Percentiles rank a stretch among this genome's conserved stretches.
Conservation (phyloP, 305 asterid genomes). For the Fraxinus dipetala region DNA sequence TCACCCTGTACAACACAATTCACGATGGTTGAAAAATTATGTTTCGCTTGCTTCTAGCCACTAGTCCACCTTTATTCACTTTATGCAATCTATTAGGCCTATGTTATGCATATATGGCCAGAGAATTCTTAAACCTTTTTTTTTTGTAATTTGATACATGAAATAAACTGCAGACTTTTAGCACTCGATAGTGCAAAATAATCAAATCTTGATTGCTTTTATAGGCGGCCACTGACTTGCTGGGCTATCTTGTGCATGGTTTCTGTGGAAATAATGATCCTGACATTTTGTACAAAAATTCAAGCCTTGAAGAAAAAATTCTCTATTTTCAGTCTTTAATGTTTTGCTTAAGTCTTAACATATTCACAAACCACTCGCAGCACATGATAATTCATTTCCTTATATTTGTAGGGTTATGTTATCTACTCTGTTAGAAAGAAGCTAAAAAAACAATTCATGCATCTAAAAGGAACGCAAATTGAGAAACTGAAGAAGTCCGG, state of each 20-base stretch:
- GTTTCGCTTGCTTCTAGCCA: not conserved
- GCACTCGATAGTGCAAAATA: not conserved
- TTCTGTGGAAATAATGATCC: not conserved
- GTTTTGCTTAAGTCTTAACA: not conserved
- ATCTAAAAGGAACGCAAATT: slow-evolving; percentile 82
- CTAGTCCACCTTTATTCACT: not conserved
- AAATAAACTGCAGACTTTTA: not conserved
- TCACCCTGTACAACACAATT: not conserved
- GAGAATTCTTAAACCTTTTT: not conserved
- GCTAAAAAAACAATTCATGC: slow-evolving; percentile 80
- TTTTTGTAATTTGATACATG: not conserved
- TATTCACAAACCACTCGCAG: not conserved
- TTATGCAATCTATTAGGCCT: not conserved
- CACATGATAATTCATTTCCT: not conserved
- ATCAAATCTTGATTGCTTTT: not conserved
- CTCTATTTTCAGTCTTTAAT: slow-evolving; percentile 12
- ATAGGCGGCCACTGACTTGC: not conserved
- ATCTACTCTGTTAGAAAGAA: slow-evolving; percentile 86
- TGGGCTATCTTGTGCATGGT: not conserved
- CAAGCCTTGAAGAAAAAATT: not conserved
- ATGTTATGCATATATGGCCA: not conserved
- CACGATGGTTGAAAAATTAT: not conserved
- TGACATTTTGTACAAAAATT: not conserved
- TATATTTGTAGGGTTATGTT: slow-evolving; percentile 77
- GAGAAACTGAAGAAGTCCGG: slow-evolving; percentile 97